Evolutionary conservation across 2,329 filamentous ascomycete genomes (phyloP).

Genomic region (Botryotinia convoluta): DNA sequence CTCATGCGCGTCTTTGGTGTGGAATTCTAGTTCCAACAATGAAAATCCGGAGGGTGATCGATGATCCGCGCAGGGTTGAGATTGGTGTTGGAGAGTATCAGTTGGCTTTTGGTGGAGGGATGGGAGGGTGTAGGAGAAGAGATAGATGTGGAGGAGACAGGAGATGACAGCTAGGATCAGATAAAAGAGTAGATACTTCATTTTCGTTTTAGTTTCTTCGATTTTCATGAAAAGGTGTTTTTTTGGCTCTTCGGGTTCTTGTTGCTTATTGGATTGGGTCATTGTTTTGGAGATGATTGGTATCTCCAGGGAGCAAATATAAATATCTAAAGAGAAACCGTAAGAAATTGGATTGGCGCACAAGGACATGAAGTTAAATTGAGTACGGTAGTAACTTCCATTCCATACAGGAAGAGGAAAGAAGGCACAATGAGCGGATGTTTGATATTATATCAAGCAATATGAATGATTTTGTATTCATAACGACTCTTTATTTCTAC

Average conservation of each 20-base stretch:
- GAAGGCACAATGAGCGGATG: not conserved
- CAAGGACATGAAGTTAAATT: not conserved
- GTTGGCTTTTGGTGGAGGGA: no score
- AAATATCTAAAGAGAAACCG: not conserved
- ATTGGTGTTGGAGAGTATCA: not conserved
- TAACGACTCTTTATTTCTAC: not conserved
- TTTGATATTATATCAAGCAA: not conserved
- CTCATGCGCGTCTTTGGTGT: not conserved
- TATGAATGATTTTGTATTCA: not conserved
- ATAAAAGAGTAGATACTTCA: conserved; percentile 1
- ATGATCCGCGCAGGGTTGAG: not conserved
- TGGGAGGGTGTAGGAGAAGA: not conserved
- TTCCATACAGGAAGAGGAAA: not conserved
- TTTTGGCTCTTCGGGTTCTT: not conserved
- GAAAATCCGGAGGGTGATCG: not conserved
- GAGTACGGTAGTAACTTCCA: not conserved
- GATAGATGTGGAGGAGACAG: conserved; percentile 1
- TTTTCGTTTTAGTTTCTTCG: not conserved
- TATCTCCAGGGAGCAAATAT: not conserved
- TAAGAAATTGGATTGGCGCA: not conserved
- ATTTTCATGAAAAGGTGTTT: not conserved
- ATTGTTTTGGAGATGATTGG: not conserved
- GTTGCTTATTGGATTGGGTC: not conserved
- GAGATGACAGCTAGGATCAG: not conserved
- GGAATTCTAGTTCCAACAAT: not conserved